phyloP scores from a whole-genome alignment of 129 eudicot genomes.

The Glebionis coronaria region DNA sequence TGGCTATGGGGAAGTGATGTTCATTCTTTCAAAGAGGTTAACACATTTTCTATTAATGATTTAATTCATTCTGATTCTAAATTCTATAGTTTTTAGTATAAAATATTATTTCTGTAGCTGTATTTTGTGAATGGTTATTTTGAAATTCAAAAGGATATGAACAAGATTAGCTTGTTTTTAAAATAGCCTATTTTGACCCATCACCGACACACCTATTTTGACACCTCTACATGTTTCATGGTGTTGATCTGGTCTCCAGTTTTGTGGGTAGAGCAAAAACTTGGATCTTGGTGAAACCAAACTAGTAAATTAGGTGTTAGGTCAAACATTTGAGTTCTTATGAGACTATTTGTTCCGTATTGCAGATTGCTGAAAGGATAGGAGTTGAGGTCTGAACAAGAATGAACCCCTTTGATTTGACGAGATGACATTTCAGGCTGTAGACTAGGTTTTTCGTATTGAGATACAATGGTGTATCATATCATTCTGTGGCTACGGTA shows the following conservation, averaged over 20 bases:
- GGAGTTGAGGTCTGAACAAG: constrained; percentile 67
- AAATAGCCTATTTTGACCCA: too few species aligned
- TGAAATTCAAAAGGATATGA: too few species aligned
- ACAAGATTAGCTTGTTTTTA: too few species aligned
- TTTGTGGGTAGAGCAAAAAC: neutral
- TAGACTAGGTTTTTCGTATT: constrained; percentile 19
- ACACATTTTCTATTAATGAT: neutral
- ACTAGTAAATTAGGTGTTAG: neutral
- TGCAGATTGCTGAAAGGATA: constrained; percentile 88
- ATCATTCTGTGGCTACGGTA: constrained; percentile 22
- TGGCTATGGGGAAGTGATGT: constrained; percentile 99
- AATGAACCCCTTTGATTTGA: constrained; percentile 9
- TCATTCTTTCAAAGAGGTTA: constrained; percentile 94
- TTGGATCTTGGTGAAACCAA: neutral
- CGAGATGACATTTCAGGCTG: constrained; percentile 22
- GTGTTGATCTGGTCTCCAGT: neutral
- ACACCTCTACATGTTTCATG: too few species aligned
- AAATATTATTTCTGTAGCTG: too few species aligned
- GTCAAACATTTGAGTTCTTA: neutral
- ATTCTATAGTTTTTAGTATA: too few species aligned
- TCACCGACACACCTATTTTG: too few species aligned
- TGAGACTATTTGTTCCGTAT: neutral
- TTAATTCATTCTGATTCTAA: neutral
- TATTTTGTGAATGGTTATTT: too few species aligned
- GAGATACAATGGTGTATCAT: constrained; percentile 18